Conservation (phyloP, 1,284 basidiomycete genomes). For the Tylopilus sp. region DNA sequence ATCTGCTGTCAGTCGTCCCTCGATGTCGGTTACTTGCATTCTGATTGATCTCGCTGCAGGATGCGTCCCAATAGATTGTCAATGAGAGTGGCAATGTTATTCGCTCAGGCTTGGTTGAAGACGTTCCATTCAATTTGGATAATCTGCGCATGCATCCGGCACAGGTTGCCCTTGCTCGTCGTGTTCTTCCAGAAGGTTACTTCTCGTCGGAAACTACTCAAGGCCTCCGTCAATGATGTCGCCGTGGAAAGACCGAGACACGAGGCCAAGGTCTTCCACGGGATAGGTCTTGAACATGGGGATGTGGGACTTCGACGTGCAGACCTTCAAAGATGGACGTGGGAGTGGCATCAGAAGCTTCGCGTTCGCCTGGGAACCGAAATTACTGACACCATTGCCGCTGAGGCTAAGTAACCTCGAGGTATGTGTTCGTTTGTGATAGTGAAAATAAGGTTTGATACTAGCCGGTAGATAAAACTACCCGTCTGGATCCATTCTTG, state of each 20-base stretch:
- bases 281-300: conserved; percentile 51
- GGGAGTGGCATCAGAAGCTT: conserved; percentile 78
- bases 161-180: conserved; percentile 58
- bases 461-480: conserved; percentile 8
- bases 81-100: conserved; percentile 24
- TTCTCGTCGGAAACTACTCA: conserved; percentile 79
- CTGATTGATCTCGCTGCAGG: conserved; percentile 8
- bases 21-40: background rate
- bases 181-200: conserved; percentile 60
- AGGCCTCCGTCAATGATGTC: conserved; percentile 81
- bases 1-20: conserved; percentile 20
- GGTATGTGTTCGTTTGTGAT: conserved; percentile 12
- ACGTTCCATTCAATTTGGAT: conserved; percentile 70
- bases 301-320: conserved; percentile 48
- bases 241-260: conserved; percentile 71
- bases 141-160: conserved; percentile 66
- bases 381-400: conserved; percentile 47
- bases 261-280: conserved; percentile 58
- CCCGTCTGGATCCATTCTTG: conserved; percentile 60
- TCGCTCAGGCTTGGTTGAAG: conserved; percentile 28
- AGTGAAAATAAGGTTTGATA: background rate
- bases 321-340: conserved; percentile 80
- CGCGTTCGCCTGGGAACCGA: conserved; percentile 52
- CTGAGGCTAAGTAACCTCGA: conserved; percentile 35
- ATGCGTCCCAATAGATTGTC: conserved; percentile 17